Evolutionary conservation across 176 grass and related monocot species (phyloP), one percentile per base, ranked within the genome.

Genomic region (Oropetium thomaeum): DNA sequence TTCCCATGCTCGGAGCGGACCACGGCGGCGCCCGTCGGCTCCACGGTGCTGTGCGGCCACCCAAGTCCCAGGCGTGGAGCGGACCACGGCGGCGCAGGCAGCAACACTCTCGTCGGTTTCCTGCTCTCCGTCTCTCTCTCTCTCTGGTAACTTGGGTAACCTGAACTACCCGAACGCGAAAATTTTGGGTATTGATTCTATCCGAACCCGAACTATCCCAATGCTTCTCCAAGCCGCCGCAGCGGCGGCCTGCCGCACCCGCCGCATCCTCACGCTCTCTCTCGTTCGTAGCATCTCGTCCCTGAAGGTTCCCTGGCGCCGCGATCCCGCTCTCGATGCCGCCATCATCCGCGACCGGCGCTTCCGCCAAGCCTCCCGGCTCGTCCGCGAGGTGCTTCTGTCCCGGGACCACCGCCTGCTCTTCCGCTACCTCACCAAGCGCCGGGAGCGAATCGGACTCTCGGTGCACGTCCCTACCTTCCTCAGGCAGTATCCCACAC

Each of bases 351-450:
- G 92, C 9, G 95, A 90, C 68, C 95, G 86, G 35, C 88, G 86
- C 30, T 86, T 89, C 67, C 79, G 49, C 67, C 66, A 63, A 13
- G 83, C 85, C 7, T 67, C 75, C 59, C 64, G 86, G 55, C 88
- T 97, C 30, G 78, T 97, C 73, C 90, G 86, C 70, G 88, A 93
- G 83, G 94, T 97, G 58, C 90, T 93, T 45, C 76, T 83, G 69
- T 87, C 90, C 17, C 86, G 84, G 8, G 78, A 45, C 58, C 80
- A 52, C 44, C 83, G 78, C 81, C 92, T 93, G 59, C 65, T 84
- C 20, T 51, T 91, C 48, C 90, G 86, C 65, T 93, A 91, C 83
- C 90, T 97, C 61, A 76, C 83, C 74, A 91, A 89, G 77, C 94
- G 88, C 79, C 86, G 94, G 8, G 23, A 86, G 6, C 90, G 86